Percentiles rank a stretch among this genome's conserved stretches.
Conservation (phyloP, 2,329 filamentous ascomycete genomes). For the Arthrobotrys conoides region DNA sequence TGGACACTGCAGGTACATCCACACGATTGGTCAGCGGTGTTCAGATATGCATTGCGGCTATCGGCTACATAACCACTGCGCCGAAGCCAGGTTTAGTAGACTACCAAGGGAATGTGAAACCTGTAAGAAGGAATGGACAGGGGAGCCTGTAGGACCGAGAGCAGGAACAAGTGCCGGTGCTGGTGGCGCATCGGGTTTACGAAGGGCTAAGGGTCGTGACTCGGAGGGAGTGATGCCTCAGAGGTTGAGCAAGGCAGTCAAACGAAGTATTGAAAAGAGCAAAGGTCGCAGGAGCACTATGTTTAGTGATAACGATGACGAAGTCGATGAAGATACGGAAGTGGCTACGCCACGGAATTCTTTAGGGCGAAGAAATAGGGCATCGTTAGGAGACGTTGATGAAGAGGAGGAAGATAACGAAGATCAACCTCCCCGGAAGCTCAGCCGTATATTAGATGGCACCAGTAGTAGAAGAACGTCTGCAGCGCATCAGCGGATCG, state of each 20-base stretch:
- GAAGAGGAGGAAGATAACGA: slow-evolving; percentile 20
- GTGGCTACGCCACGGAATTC: slow-evolving; percentile 15
- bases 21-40: slow-evolving; percentile 86
- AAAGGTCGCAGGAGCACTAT: slow-evolving; percentile 46
- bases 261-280: slow-evolving; percentile 49
- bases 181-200: slow-evolving; percentile 32
- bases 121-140: slow-evolving; percentile 46
- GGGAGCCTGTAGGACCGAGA: slow-evolving; percentile 50
- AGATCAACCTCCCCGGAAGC: slow-evolving; percentile 43
- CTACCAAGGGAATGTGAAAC: slow-evolving; percentile 70
- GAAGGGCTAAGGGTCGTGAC: slow-evolving; percentile 46
- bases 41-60: slow-evolving; percentile 76
- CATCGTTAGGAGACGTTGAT: slow-evolving; percentile 4
- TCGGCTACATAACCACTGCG: slow-evolving; percentile 83
- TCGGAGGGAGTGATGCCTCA: slow-evolving; percentile 53
- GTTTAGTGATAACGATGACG: slow-evolving; percentile 30
- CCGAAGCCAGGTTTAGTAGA: slow-evolving; percentile 78
- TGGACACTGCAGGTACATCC: slow-evolving; percentile 87
- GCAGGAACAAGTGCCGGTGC: slow-evolving; percentile 16
- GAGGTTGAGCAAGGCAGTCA: slow-evolving; percentile 49
- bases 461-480: slow-evolving; percentile 21
- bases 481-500: background rate
- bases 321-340: slow-evolving; percentile 30
- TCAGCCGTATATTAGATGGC: slow-evolving; percentile 39
- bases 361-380: slow-evolving; percentile 39